Conservation (phyloP, 75 land plant species). For the Isoetes taiwanensis region DNA sequence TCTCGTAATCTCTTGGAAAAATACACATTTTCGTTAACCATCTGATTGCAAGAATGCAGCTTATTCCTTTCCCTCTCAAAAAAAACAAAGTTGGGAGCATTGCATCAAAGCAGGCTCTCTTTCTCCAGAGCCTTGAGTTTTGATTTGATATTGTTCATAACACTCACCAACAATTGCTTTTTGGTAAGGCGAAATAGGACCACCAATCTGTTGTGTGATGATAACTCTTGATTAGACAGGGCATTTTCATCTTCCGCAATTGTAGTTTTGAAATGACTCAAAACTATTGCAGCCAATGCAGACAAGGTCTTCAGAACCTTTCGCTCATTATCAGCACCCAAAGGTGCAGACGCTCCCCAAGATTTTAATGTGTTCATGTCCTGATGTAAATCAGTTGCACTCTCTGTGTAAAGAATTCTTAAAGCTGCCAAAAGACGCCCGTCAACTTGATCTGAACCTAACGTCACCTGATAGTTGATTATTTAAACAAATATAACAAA, state of each 20-base stretch:
- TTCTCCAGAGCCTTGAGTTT: too few relatives aligned
- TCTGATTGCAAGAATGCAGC: too few relatives aligned
- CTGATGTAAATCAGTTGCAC: conserved; percentile 11
- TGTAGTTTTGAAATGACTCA: conserved; percentile 58
- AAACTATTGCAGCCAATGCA: conserved; percentile 56
- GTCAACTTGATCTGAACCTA: conserved; percentile 68
- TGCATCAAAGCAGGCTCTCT: too few relatives aligned
- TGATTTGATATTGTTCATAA: too few relatives aligned
- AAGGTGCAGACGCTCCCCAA: conserved; percentile 33
- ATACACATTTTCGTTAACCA: too few relatives aligned
- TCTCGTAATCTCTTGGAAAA: too few relatives aligned
- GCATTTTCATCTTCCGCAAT: conserved; percentile 53
- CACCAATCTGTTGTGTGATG: conserved; percentile 37
- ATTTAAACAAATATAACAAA: neutral
- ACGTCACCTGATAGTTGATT: conserved; percentile 34
- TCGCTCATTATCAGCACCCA: conserved; percentile 44
- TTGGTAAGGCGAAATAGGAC: conserved; percentile 53
- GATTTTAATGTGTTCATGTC: conserved; percentile 28
- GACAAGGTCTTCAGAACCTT: conserved; percentile 46
- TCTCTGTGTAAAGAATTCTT: conserved; percentile 48
- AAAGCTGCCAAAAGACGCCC: conserved; percentile 79
- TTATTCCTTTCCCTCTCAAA: too few relatives aligned
- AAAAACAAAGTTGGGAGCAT: too few relatives aligned
- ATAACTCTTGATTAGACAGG: conserved; percentile 22
- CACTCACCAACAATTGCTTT: conserved; percentile 54